These are phyloP conservation scores for Cyamopsis tetragonoloba DNA, from an alignment of 306 rosid species.

Conservation along the genomic window DNA sequence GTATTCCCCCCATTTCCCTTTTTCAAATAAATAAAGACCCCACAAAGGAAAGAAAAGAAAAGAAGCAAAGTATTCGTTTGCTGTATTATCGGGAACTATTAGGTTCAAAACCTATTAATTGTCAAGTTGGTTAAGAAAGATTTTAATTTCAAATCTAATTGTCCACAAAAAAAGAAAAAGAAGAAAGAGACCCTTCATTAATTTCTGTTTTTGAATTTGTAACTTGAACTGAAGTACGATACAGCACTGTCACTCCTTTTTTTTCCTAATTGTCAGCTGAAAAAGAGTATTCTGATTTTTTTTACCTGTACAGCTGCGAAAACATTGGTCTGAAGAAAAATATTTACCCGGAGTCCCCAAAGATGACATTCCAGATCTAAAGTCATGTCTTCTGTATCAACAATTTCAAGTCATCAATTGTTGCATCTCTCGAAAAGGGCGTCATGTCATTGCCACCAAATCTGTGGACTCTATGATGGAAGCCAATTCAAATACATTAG, in stretches of 20 bases:
- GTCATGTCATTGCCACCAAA: conserved; percentile 56
- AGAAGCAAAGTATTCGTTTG: neutral
- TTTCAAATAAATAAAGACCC: neutral
- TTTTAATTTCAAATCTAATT: neutral
- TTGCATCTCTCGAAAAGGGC: conserved; percentile 85
- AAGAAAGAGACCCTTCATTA: neutral
- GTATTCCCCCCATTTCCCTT: too few relatives aligned
- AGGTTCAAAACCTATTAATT: neutral
- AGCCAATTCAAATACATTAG: conserved; percentile 47
- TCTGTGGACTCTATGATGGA: conserved; percentile 61
- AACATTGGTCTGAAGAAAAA: conserved; percentile 72
- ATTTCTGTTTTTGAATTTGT: conserved; percentile 10
- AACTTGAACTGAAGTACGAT: conserved; percentile 10
- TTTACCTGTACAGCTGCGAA: conserved; percentile 60
- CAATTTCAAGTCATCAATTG: conserved; percentile 86
- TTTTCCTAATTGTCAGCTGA: conserved; percentile 19
- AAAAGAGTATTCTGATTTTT: neutral
- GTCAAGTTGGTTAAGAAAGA: neutral
- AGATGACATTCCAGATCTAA: conserved; percentile 84
- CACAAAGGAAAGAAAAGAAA: neutral
- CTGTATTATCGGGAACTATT: neutral
- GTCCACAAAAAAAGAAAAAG: neutral
- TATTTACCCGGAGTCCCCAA: conserved; percentile 67
- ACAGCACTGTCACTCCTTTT: neutral
- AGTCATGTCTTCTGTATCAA: conserved; percentile 81